These are phyloP conservation scores for Hemileia vastatrix DNA, from an alignment of 1,284 basidiomycete genomes.

Conservation along the genomic window DNA sequence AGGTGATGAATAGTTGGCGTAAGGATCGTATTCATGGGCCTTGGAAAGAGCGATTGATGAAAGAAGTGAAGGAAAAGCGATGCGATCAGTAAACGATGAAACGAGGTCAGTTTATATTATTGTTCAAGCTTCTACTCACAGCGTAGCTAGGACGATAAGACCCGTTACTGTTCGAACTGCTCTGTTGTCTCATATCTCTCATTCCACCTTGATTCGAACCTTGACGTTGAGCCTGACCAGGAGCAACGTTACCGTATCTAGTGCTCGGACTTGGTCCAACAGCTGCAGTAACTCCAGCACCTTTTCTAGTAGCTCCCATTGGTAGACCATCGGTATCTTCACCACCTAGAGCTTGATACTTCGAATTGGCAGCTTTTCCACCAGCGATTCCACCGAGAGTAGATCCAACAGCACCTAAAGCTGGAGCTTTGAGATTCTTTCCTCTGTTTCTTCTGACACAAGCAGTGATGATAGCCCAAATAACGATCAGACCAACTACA, in stretches of 20 bases:
- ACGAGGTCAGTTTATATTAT: neutral
- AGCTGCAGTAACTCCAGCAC: neutral
- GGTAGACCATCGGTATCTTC: neutral
- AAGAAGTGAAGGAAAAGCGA: too few relatives aligned
- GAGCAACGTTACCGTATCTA: neutral
- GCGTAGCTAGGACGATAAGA: neutral
- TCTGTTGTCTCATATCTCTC: neutral
- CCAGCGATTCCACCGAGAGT: too few relatives aligned
- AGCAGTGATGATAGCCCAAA: slow-evolving; percentile 20
- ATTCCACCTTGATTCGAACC: neutral
- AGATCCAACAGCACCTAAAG: neutral
- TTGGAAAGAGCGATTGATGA: too few relatives aligned
- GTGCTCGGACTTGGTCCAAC: neutral
- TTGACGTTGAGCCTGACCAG: neutral
- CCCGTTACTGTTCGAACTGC: neutral
- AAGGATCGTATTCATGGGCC: too few relatives aligned
- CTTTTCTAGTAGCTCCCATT: neutral
- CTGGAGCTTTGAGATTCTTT: neutral
- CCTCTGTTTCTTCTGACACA: neutral
- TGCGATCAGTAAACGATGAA: neutral
- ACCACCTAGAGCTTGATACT: neutral
- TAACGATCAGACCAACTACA: slow-evolving; percentile 21
- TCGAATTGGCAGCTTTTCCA: neutral
- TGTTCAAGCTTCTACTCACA: neutral
- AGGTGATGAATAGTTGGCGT: too few relatives aligned